Evolutionary conservation across 192 early-diverging fungal genomes (phyloP).

Genomic region (Entrophospora sp.): DNA sequence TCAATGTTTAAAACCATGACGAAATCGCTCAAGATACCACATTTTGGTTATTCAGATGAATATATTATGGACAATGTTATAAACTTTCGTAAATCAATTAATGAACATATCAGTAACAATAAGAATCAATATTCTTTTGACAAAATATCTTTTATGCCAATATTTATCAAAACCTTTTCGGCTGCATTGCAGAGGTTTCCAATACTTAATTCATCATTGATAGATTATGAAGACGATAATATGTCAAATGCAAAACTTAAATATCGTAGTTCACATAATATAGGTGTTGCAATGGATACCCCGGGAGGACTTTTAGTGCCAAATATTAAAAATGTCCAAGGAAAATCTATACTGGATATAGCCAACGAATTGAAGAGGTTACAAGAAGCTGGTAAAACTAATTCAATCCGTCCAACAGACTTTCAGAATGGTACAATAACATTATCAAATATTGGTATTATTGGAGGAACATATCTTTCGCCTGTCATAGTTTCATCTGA

Average conservation of each 20-base stretch:
- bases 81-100: slow-evolving; percentile 56
- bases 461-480: slow-evolving; percentile 83
- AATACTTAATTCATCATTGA: slow-evolving; percentile 71
- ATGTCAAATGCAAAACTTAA: slow-evolving; percentile 54
- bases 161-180: slow-evolving; percentile 87
- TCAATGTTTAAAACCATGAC: slow-evolving; percentile 98
- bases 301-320: slow-evolving; percentile 87
- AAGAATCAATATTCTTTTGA: slow-evolving; percentile 42
- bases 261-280: slow-evolving; percentile 79
- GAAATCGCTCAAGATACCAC: slow-evolving; percentile 81
- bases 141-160: slow-evolving; percentile 91
- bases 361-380: slow-evolving; percentile 75
- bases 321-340: slow-evolving; percentile 86
- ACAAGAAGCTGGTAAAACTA: slow-evolving; percentile 51
- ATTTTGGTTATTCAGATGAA: slow-evolving; percentile 92
- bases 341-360: slow-evolving; percentile 81
- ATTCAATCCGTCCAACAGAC: slow-evolving; percentile 55
- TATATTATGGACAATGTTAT: slow-evolving; percentile 66
- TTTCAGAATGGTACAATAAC: slow-evolving; percentile 82
- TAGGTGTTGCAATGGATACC: slow-evolving; percentile 98
- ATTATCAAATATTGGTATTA: slow-evolving; percentile 89
- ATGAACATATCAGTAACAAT: slow-evolving; percentile 44
- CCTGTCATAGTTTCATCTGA: slow-evolving; percentile 83
- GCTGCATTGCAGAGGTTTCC: slow-evolving; percentile 77
- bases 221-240: slow-evolving; percentile 30